phyloP scores from a whole-genome alignment of 768 basidiomycete genomes.

The Pholiota conissans region DNA sequence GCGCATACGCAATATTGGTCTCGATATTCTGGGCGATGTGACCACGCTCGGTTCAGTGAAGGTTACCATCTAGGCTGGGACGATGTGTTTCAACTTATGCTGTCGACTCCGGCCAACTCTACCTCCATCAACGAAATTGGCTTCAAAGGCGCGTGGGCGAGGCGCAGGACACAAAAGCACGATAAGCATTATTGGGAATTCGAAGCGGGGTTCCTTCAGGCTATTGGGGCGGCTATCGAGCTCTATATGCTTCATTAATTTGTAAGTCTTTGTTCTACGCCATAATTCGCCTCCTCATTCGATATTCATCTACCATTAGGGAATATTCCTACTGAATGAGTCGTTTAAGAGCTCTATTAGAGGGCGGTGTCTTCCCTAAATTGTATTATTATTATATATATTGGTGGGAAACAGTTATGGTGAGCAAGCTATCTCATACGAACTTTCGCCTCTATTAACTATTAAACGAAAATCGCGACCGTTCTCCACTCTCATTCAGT shows the following conservation, averaged over 20 bases:
- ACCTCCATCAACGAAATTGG: constrained; percentile 56
- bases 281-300: no score
- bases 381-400: no score
- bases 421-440: no score
- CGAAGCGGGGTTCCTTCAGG: constrained; percentile 68
- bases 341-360: no score
- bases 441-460: no score
- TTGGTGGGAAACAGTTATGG: no score
- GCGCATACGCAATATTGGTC: constrained; percentile 43
- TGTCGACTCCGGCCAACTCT: constrained; percentile 14
- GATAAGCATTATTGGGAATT: constrained; percentile 63
- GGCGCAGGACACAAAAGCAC: constrained; percentile 44
- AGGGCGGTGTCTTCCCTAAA: no score
- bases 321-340: no score
- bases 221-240: constrained; percentile 32
- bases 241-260: not conserved
- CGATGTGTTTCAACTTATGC: constrained; percentile 61
- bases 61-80: constrained; percentile 76
- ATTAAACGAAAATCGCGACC: not conserved
- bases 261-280: no score
- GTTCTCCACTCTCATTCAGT: not conserved
- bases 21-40: constrained; percentile 53
- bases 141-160: constrained; percentile 62
- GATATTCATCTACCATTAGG: no score
- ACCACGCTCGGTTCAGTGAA: constrained; percentile 66